These are phyloP conservation scores for Colletotrichum camelliae DNA, from an alignment of 2,329 filamentous ascomycete genomes.

Conservation along the genomic window DNA sequence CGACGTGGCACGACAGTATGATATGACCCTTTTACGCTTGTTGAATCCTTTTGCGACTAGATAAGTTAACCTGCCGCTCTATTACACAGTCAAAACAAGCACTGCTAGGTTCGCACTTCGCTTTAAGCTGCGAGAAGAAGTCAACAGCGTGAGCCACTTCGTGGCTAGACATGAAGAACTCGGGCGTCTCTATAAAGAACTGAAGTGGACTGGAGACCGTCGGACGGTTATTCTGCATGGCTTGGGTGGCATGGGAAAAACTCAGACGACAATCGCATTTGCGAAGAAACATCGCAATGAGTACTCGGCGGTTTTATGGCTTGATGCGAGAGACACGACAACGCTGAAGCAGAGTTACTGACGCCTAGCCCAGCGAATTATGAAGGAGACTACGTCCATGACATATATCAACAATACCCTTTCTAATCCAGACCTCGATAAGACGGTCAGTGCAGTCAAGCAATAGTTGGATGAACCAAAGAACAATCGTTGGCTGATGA, in stretches of 20 bases:
- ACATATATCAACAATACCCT: conserved; percentile 27
- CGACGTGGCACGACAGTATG: too few relatives aligned
- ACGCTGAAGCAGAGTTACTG: conserved; percentile 40
- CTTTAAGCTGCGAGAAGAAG: too few relatives aligned
- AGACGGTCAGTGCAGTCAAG: conserved; percentile 36
- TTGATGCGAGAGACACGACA: conserved; percentile 42
- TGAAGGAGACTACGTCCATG: conserved; percentile 28
- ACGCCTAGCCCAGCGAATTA: conserved; percentile 32
- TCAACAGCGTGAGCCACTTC: too few relatives aligned
- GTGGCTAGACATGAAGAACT: too few relatives aligned
- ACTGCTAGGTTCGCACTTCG: too few relatives aligned
- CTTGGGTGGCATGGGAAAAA: conserved; percentile 51
- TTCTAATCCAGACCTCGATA: conserved; percentile 27
- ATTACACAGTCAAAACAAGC: too few relatives aligned
- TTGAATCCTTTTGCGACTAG: too few relatives aligned
- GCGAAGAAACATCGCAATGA: conserved; percentile 34
- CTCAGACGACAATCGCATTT: conserved; percentile 44
- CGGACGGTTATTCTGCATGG: conserved; percentile 39
- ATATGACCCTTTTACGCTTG: too few relatives aligned
- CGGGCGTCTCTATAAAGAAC: background rate
- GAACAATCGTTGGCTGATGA: conserved; percentile 43
- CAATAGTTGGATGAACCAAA: conserved; percentile 37
- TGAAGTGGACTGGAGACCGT: conserved; percentile 11
- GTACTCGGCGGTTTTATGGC: conserved; percentile 47
- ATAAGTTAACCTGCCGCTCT: too few relatives aligned